Base-by-base conservation (phyloP, 2,329 filamentous ascomycete genomes). In the Neopestalotiopsis clavispora region DNA sequence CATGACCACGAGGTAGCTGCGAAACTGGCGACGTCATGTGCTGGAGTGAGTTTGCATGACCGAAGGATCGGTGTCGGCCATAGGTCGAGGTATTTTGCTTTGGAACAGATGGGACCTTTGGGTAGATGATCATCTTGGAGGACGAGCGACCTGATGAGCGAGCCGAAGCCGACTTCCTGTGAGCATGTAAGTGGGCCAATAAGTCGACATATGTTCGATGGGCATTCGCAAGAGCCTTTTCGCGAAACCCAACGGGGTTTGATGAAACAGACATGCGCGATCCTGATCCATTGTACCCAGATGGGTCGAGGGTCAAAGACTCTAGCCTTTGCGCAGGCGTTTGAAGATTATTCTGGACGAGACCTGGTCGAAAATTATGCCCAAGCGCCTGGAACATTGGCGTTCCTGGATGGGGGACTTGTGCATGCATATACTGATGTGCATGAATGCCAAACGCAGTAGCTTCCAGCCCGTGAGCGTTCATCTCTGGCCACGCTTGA, bases 131-230 rank as follows among this genome's bases (percentile, higher is more conserved):
- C 74, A 86, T 83, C 73, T 84, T 89, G 1, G 84, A 80, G 14
- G 82, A 80, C 12, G 80, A 60, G 65, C 80, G 80, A 56, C 80
- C 78, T 30, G 78, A 77, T 23, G 76, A 76, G 70, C 82, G 83
- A 20, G 77, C 76, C 20, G 81, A 77, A 10, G 81, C 80, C 1
- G 82, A 78, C 74, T 84, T 90, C 68, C 88, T 90, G 23, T 83
- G 84, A 66, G 88, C 85, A 70, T 92, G 89, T 6, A 93, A 83
- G 71, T 88, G 89, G 10, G 89, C 81, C 3, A 95, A 81, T 7
- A 95, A 84, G 71, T 94, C 90, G 62, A 92, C 84, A 78, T 95
- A 95, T 40, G 91, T 87, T 72, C 86, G 85, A 77, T 94, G 91
- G n/a, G 92, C 92, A 81, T 90, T 90, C 14, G 87, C 83, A 30